A percentile compares a stretch with the other conserved stretches of the same genome.
phyloP scores from a whole-genome alignment of 139 green algal genomes.

The Zygnema circumcarinatum region DNA sequence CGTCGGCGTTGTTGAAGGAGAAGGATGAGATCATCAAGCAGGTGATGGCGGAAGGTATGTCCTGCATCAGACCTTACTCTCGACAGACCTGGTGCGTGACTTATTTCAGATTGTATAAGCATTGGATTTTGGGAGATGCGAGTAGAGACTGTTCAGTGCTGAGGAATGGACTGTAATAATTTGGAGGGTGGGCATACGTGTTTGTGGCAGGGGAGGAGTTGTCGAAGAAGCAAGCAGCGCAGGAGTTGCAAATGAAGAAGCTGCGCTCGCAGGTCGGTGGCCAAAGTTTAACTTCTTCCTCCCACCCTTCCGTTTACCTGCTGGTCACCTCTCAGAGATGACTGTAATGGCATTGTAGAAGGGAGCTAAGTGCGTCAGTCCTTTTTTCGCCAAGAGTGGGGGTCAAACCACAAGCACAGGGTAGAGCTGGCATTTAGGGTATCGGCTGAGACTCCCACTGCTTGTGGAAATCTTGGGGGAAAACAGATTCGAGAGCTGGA shows the following conservation, averaged over 20 bases:
- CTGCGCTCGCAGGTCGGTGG: constrained; percentile 62
- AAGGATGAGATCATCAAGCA: constrained; percentile 92
- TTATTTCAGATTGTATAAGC: not conserved
- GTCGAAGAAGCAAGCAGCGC: constrained; percentile 60
- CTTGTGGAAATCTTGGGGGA: no score
- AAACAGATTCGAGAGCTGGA: constrained; percentile 65
- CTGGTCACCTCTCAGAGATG: no score
- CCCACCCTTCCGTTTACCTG: not conserved
- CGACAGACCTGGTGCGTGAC: not conserved
- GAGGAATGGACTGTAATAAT: no score
- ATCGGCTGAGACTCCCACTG: no score
- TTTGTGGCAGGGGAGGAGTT: constrained; percentile 64
- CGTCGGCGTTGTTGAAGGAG: constrained; percentile 79
- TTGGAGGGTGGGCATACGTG: no score
- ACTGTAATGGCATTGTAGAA: no score
- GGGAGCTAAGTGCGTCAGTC: no score
- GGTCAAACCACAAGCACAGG: no score
- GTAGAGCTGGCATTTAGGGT: no score
- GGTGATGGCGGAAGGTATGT: constrained; percentile 69
- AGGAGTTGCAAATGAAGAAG: constrained; percentile 74
- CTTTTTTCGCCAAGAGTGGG: no score
- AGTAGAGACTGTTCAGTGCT: no score
- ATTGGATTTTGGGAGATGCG: no score
- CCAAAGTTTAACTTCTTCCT: not conserved
- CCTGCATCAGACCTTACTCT: not conserved